These are phyloP conservation scores for Simplicillium sp. DNA, from an alignment of 2,329 filamentous ascomycete species.

Conservation along the genomic window DNA sequence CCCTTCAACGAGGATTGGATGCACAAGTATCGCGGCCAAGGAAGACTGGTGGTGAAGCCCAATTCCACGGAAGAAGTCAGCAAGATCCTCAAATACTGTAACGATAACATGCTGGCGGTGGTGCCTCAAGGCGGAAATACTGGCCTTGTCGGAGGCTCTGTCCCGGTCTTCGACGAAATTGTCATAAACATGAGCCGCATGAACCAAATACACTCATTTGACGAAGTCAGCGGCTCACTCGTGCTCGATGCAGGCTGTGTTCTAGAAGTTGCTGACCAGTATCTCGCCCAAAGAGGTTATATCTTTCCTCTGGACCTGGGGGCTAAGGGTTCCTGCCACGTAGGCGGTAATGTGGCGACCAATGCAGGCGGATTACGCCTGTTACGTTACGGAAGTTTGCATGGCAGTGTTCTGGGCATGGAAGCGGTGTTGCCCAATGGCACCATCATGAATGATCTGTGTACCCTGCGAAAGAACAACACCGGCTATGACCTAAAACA, in stretches of 20 bases:
- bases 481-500: conserved; percentile 97
- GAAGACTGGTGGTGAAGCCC: conserved; percentile 79
- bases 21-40: conserved; percentile 93
- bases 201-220: conserved; percentile 86
- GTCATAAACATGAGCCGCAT: conserved; percentile 84
- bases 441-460: conserved; percentile 82
- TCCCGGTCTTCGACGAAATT: conserved; percentile 97
- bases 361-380: conserved; percentile 89
- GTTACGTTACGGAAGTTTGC: conserved; percentile 85
- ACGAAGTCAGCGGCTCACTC: conserved; percentile 83
- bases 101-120: conserved; percentile 82
- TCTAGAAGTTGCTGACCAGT: conserved; percentile 80
- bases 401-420: conserved; percentile 84
- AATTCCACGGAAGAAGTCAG: conserved; percentile 79
- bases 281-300: conserved; percentile 71
- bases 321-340: conserved; percentile 92
- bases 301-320: conserved; percentile 97
- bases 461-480: conserved; percentile 91
- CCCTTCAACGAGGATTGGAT: conserved; percentile 98
- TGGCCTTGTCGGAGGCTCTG: conserved; percentile 86
- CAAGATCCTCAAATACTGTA: conserved; percentile 88
- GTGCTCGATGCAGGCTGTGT: conserved; percentile 89
- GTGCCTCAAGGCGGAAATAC: conserved; percentile 97
- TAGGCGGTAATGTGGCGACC: conserved; percentile 91
- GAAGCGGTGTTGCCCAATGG: conserved; percentile 92